These are phyloP conservation scores for Corylus heterophylla DNA, from an alignment of 306 rosid genomes.

Conservation along the genomic window DNA sequence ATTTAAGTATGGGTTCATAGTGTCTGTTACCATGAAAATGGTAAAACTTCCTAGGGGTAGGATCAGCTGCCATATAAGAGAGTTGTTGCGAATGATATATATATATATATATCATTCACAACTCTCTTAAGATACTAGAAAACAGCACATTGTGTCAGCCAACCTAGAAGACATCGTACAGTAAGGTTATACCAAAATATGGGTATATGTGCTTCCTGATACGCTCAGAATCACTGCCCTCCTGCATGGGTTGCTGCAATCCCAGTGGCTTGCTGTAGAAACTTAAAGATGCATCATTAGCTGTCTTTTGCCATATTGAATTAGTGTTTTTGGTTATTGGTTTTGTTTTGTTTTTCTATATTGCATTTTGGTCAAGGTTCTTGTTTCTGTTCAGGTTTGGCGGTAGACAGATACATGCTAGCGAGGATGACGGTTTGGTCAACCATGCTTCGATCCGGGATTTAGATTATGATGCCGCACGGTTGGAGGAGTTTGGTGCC, in stretches of 20 bases:
- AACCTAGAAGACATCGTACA: neutral
- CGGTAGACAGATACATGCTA: slow-evolving; percentile 87
- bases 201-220: neutral
- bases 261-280: neutral
- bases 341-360: neutral
- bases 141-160: neutral
- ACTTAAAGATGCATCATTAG: no score
- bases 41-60: neutral
- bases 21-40: neutral
- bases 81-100: no score
- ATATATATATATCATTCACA: neutral
- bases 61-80: neutral
- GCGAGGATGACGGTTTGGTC: slow-evolving; percentile 77
- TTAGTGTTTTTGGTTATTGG: neutral
- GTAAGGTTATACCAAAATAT: neutral
- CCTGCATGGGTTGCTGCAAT: neutral
- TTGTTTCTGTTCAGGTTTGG: slow-evolving; percentile 65
- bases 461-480: slow-evolving; percentile 64
- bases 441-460: slow-evolving; percentile 76
- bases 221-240: neutral
- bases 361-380: neutral
- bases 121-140: neutral
- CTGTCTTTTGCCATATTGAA: no score
- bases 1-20: neutral
- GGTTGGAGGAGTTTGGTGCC: slow-evolving; percentile 82